Base-by-base conservation (phyloP, 768 basidiomycete genomes). In the Dentipellis fragilis region DNA sequence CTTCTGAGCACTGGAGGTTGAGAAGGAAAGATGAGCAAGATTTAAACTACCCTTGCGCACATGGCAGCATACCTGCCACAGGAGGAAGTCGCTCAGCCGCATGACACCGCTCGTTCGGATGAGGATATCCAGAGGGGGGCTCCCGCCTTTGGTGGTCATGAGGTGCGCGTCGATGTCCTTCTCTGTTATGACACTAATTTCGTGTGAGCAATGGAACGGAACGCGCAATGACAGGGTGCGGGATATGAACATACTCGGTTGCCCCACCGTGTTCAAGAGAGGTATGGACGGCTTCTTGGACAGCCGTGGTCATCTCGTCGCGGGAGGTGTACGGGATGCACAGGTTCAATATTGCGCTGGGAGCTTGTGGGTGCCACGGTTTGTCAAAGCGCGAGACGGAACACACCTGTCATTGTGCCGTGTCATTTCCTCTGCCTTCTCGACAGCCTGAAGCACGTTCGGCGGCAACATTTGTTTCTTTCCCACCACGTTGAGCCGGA, bases 281-380 rank as follows among this genome's bases (percentile, higher is more conserved):
- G 7, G 62, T 53, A 52, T 70, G 64, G n/a, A 75, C 63, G 29
- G 72, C 71, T n/a, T 73, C 66, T 8, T 70, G 69, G 40, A 83
- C 73, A 38, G 72, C 73, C 1, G 81, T 80, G 2, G 89, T 79
- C 11, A 98, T 93, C 68, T 99, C 96, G 65, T 99, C 90, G 29
- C 87, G 80, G 1, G 93, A 87, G 4, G 92, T 78, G 65, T 97
- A 99, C 0, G 95, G 86, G 77, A 93, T 91, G 71, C 89, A 92
- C 4, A 98, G 73, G 65, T 98, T 97, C 37, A 98, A 75, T 23
- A 94, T 85, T 1, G 89, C 84, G 35, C 94, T 97, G 54, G 29
- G 29, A 29, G 29, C 29, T 10, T 38, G 40, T 36, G 37, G 16
- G 17, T 19, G 23, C 29, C n/a, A 38, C 16, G 12, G 49, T 17